Percentiles rank a stretch among this genome's conserved stretches.
Conservation (phyloP, 352 stramenopile species). For the Globisporangium cederbergense region DNA sequence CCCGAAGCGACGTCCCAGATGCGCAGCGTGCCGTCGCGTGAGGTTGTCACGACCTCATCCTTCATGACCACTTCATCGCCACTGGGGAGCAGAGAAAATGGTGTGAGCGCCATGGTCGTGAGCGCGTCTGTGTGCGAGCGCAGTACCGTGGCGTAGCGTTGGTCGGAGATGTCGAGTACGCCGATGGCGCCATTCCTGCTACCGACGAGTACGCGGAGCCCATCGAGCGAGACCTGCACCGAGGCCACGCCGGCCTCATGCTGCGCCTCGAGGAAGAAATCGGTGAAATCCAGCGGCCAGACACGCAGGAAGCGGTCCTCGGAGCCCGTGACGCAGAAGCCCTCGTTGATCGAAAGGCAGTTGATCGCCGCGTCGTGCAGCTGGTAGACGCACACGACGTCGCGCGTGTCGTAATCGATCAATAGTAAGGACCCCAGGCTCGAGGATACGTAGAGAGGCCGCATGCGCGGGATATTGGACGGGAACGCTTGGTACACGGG, state of each 20-base stretch:
- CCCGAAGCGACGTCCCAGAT: slow-evolving; percentile 73
- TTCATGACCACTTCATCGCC: slow-evolving; percentile 1
- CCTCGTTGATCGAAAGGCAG: slow-evolving; percentile 82
- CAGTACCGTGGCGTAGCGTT: slow-evolving; percentile 79
- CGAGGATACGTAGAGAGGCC: slow-evolving; percentile 77
- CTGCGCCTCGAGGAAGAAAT: slow-evolving; percentile 90
- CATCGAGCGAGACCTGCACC: slow-evolving; percentile 73
- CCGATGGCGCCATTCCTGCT: slow-evolving; percentile 76
- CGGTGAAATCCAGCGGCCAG: slow-evolving; percentile 90
- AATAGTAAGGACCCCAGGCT: slow-evolving; percentile 73
- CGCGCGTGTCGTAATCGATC: slow-evolving; percentile 78
- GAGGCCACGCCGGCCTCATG: slow-evolving; percentile 69
- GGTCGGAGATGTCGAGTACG: slow-evolving; percentile 78
- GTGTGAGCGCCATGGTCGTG: slow-evolving; percentile 30
- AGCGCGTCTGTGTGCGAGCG: slow-evolving; percentile 67
- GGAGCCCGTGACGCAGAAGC: slow-evolving; percentile 87
- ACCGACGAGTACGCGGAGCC: slow-evolving; percentile 75
- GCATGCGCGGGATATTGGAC: slow-evolving; percentile 45
- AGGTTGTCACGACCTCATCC: slow-evolving; percentile 59
- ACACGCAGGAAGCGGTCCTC: slow-evolving; percentile 87
- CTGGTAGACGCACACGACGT: slow-evolving; percentile 88
- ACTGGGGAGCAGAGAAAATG: slow-evolving; percentile 1
- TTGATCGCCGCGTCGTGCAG: slow-evolving; percentile 86
- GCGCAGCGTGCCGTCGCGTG: slow-evolving; percentile 73
- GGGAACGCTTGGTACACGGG: slow-evolving; percentile 50